Evolutionary conservation across 148 eudicot genomes (phyloP), one percentile per base, ranked within the genome.

Genomic region (Simmondsia chinensis): DNA sequence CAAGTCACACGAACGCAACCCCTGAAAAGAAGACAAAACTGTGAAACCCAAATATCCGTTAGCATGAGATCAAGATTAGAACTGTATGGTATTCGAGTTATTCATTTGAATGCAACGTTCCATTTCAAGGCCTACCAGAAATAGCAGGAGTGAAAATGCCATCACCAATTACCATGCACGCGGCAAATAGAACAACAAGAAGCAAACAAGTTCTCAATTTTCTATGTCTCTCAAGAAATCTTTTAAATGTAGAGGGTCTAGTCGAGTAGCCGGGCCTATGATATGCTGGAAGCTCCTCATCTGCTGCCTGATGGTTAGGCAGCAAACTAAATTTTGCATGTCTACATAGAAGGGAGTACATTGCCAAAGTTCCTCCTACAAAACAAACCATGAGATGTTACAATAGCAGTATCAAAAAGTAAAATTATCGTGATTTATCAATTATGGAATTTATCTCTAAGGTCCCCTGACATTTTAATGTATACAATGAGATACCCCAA

Each of bases 261-360:
- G 44, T 39, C 34, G 45, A 33, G 53, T 61, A 46, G 37, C 72
- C 63, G 33, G 69, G 55, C 39, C 48, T 58, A 54, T 50, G 72
- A 46, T 66, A 72, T 18, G 72, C 52, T 20, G 63, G 53, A 39
- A 72, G 64, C 39, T 72, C 66, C 63, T 72, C 77, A 38, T 72
- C 77, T 33, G 65, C 66, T 24, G 62, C 58, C 58, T 71, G 71
- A 52, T 65, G 50, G 46, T 74, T 74, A 17, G 75, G 70, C 7
- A 70, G 57, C 33, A 70, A 24, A 60, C 73, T 66, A 16, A 75
- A 55, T 63, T 65, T 74, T n/a, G 69, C 69, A 58, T 61, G 80
- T 40, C 75, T 69, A 22, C 76, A 69, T n/a, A 75, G 64, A 20
- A 75, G 67, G 17, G 76, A 66, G 52, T 75, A 75, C 20, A 75